phyloP scores from a whole-genome alignment of 2,329 filamentous ascomycete species.

The Venturia carpophila region DNA sequence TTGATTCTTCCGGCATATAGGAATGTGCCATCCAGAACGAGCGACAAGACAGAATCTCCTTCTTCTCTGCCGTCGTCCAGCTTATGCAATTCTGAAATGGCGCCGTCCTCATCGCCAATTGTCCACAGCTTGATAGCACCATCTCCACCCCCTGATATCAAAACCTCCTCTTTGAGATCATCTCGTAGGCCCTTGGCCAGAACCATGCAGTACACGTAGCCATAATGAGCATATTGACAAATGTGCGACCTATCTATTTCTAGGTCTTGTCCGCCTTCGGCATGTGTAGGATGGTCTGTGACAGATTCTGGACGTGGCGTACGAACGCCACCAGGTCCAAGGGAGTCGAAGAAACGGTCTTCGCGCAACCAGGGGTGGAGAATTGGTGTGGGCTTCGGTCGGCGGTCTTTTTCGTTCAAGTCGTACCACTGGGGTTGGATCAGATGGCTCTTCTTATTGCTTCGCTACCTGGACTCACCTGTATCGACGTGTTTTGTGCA shows the following conservation, averaged over 20 bases:
- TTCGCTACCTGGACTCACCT: slow-evolving; percentile 38
- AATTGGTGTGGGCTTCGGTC: slow-evolving; percentile 54
- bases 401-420: slow-evolving; percentile 55
- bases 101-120: slow-evolving; percentile 53
- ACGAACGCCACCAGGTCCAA: slow-evolving; percentile 70
- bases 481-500: slow-evolving; percentile 88
- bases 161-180: slow-evolving; percentile 61
- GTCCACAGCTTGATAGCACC: slow-evolving; percentile 94
- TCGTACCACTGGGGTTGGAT: slow-evolving; percentile 59
- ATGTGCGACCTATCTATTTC: slow-evolving; percentile 78
- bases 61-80: slow-evolving; percentile 52
- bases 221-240: slow-evolving; percentile 83
- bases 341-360: slow-evolving; percentile 89
- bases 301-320: slow-evolving; percentile 63
- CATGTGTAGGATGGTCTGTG: slow-evolving; percentile 41
- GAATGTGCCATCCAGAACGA: slow-evolving; percentile 83
- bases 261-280: slow-evolving; percentile 56
- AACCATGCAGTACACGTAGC: slow-evolving; percentile 95
- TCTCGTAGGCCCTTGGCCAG: slow-evolving; percentile 63
- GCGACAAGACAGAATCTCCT: slow-evolving; percentile 60
- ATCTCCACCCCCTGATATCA: slow-evolving; percentile 88
- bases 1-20: slow-evolving; percentile 83
- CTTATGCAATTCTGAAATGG: slow-evolving; percentile 61
- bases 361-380: slow-evolving; percentile 68
- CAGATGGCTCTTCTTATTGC: slow-evolving; percentile 22